These are phyloP conservation scores for Metschnikowia kofuensis DNA, from an alignment of 805 yeast genomes.

Conservation along the genomic window DNA sequence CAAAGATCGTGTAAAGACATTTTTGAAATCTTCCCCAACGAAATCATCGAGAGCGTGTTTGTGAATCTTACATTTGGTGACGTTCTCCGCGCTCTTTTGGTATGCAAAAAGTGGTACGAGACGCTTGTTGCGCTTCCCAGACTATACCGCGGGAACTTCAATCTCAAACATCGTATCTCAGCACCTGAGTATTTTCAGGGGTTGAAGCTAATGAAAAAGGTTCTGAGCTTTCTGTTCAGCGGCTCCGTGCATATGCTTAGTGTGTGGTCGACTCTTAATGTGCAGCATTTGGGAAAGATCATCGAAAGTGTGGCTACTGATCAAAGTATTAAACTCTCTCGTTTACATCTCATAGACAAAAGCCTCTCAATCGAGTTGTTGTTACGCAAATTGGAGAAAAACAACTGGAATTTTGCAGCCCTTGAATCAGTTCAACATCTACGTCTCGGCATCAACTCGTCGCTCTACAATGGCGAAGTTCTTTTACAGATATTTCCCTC, in stretches of 20 bases:
- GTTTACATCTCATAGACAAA: conserved; percentile 29
- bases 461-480: conserved; percentile 9
- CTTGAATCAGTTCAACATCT: conserved; percentile 21
- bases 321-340: conserved; percentile 18
- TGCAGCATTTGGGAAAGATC: conserved; percentile 24
- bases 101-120: conserved; percentile 33
- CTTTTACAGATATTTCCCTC: conserved; percentile 24
- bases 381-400: conserved; percentile 22
- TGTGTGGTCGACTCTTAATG: conserved; percentile 21
- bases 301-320: conserved; percentile 27
- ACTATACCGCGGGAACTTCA: conserved; percentile 22
- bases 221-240: conserved; percentile 17
- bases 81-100: conserved; percentile 30
- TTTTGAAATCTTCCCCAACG: conserved; percentile 27
- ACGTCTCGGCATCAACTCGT: conserved; percentile 28
- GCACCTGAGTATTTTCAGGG: conserved; percentile 31
- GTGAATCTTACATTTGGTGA: conserved; percentile 18
- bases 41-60: conserved; percentile 30
- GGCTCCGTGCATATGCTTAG: conserved; percentile 21
- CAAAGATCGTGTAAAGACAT: conserved; percentile 22
- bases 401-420: conserved; percentile 25
- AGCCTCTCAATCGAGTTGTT: conserved; percentile 26
- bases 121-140: conserved; percentile 24
- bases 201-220: conserved; percentile 24
- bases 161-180: conserved; percentile 25